phyloP scores from a whole-genome alignment of 2,329 filamentous ascomycete species.

The Elsinoe australis region DNA sequence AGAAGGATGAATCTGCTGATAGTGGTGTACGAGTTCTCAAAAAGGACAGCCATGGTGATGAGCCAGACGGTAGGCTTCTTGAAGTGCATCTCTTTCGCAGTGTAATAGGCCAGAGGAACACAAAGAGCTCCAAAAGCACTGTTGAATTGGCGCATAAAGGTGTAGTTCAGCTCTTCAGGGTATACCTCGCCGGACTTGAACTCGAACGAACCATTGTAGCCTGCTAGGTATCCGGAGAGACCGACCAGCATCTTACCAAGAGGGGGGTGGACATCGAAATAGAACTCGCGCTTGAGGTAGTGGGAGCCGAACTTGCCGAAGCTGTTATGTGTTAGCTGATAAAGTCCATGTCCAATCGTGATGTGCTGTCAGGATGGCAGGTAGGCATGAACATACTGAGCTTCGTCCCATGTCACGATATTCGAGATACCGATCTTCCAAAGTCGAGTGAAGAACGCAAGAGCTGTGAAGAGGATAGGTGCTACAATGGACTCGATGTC shows the following conservation, averaged over 20 bases:
- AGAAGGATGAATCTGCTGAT: constrained; percentile 97
- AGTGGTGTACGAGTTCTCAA: constrained; percentile 98
- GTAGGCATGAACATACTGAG: constrained; percentile 65
- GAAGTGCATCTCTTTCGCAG: constrained; percentile 82
- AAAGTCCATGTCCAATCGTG: background rate
- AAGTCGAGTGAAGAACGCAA: constrained; percentile 59
- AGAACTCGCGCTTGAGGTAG: constrained; percentile 98
- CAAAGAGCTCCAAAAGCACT: constrained; percentile 87
- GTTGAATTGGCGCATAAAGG: constrained; percentile 98
- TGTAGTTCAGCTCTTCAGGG: constrained; percentile 88
- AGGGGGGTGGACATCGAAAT: constrained; percentile 94
- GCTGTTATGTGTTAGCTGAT: constrained; percentile 37
- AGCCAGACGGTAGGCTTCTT: constrained; percentile 85
- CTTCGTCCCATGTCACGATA: constrained; percentile 71
- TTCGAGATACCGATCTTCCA: constrained; percentile 61
- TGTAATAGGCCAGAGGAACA: constrained; percentile 90
- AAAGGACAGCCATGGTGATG: constrained; percentile 91
- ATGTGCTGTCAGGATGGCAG: background rate
- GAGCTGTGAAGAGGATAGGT: constrained; percentile 55
- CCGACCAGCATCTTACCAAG: constrained; percentile 98
- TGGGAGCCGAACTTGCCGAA: constrained; percentile 98
- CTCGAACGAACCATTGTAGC: constrained; percentile 98
- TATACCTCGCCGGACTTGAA: constrained; percentile 98
- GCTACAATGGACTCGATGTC: constrained; percentile 56
- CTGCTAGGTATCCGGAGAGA: constrained; percentile 88